Conservation (phyloP, 352 stramenopile genomes). For the Phytophthora aleatoria region DNA sequence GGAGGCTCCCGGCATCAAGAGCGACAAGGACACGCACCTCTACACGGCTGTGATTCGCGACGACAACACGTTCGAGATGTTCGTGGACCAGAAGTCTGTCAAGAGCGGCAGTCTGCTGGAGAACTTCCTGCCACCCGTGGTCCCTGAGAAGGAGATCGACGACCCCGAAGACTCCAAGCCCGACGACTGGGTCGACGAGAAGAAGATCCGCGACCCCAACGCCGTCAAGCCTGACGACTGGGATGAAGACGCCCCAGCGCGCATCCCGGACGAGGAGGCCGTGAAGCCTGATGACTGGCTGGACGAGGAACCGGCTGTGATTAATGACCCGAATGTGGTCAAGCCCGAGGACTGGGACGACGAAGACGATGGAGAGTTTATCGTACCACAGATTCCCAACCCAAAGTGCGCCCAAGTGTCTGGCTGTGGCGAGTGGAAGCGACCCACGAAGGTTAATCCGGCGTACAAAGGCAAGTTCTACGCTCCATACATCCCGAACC, state of each 20-base stretch:
- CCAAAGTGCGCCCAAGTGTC: conserved; percentile 81
- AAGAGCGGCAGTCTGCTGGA: conserved; percentile 84
- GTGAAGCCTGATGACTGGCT: conserved; percentile 92
- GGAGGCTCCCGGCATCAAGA: conserved; percentile 75
- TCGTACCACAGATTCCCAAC: conserved; percentile 90
- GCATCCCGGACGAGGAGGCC: conserved; percentile 85
- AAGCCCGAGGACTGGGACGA: conserved; percentile 96
- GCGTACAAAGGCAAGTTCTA: conserved; percentile 94
- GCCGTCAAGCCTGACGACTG: conserved; percentile 92
- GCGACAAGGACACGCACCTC: conserved; percentile 88
- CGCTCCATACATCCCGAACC: conserved; percentile 91
- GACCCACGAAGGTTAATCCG: conserved; percentile 89
- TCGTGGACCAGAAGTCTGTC: conserved; percentile 88
- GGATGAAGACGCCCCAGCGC: conserved; percentile 91
- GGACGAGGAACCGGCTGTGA: conserved; percentile 80
- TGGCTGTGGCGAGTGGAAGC: conserved; percentile 93
- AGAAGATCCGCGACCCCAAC: conserved; percentile 88
- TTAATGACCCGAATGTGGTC: conserved; percentile 75
- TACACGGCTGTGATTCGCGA: conserved; percentile 93
- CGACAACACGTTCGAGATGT: conserved; percentile 92
- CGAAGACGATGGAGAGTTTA: conserved; percentile 91
- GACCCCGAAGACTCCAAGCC: conserved; percentile 93
- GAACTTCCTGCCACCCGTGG: conserved; percentile 85
- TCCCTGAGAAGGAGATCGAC: conserved; percentile 92
- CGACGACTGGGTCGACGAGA: conserved; percentile 91